Percentiles rank a stretch among this genome's conserved stretches.
Evolutionary conservation across 305 asterid genomes (phyloP).

Genomic region (Fraxinus greggii): DNA sequence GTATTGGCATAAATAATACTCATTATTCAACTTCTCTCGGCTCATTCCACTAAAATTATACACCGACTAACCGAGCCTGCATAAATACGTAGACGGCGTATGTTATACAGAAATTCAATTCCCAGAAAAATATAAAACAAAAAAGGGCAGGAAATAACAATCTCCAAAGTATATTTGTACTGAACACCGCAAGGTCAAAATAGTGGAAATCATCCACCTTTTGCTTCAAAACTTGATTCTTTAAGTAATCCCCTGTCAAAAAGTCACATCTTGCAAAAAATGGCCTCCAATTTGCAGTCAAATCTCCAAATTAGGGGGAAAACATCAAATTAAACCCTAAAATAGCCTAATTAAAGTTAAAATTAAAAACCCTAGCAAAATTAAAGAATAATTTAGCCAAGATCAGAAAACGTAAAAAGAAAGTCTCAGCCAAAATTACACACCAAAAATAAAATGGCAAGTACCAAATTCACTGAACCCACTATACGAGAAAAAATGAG

Average conservation of each 20-base stretch:
- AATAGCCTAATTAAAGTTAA: slow-evolving; percentile 13
- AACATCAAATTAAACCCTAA: slow-evolving; percentile 26
- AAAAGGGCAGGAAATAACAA: not conserved
- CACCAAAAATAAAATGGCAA: not conserved
- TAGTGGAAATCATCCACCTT: slow-evolving; percentile 2
- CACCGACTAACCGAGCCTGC: not conserved
- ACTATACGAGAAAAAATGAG: slow-evolving; percentile 14
- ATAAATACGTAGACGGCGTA: not conserved
- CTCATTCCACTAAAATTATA: slow-evolving; percentile 16
- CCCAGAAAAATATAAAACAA: not conserved
- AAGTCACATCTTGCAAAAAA: slow-evolving; percentile 14
- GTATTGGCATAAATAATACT: slow-evolving; percentile 17
- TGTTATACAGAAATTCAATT: not conserved
- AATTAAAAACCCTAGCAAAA: slow-evolving; percentile 21
- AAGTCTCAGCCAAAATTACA: not conserved
- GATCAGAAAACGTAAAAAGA: not conserved
- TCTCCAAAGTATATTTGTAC: not conserved
- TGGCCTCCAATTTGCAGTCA: slow-evolving; percentile 12
- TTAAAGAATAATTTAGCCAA: not conserved
- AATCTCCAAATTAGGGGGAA: slow-evolving; percentile 18
- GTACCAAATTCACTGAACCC: not conserved
- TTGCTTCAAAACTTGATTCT: slow-evolving; percentile 6
- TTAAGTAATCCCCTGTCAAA: slow-evolving; percentile 5
- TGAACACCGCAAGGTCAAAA: not conserved
- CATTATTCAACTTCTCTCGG: slow-evolving; percentile 4